Base-by-base conservation (phyloP, 1,139 yeast genomes). In the Tardiomyces blankii region DNA sequence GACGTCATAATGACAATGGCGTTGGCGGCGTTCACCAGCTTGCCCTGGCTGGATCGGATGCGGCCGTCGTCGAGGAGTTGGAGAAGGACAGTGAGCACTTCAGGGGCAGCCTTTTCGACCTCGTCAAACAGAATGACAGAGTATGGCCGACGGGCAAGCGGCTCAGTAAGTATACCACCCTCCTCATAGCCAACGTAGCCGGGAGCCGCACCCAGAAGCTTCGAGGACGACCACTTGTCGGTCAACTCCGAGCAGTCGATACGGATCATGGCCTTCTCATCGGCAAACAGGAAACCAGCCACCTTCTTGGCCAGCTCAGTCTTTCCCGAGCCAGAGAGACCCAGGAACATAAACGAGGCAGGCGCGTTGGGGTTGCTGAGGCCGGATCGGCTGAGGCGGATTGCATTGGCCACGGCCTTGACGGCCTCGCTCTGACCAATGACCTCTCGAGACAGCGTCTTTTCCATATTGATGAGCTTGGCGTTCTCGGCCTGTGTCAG, bases 31-130 rank as follows among this genome's bases (percentile, higher is more conserved):
- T 89, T 89, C 56, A 93, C 83, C 33, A 87, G 79, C 60, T 89
- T 88, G 60, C 98, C 98, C 62, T 85, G 88, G 45, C 95, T 87
- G 21, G 95, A 83, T 23, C 96, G 86, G 48, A 93, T 80, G 67
- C 96, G 80, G 60, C 98, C 99, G 65, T 93, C 99, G 61, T 93
- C 99, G 51, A 91, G 73, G 66, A 91, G 78, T 64, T 91, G 98
- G 57, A 91, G 73, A 58, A 91, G 73, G 18, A 91, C 81, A 4
- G 96, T 93, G 64, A 91, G 74, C 2, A 93, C 98, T 64, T 91
- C 97, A 1, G 98, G 98, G 2, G 96, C 95, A n/a, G 98, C 99
- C 68, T 91, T 91, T 62, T 91, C 98, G 48, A 91, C 95, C 68
- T 91, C 98, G 68, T 91, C 98, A 60, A 91, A 91, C 53, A 91